phyloP scores from a whole-genome alignment of 257 asterid species.

The Catharanthus roseus region DNA sequence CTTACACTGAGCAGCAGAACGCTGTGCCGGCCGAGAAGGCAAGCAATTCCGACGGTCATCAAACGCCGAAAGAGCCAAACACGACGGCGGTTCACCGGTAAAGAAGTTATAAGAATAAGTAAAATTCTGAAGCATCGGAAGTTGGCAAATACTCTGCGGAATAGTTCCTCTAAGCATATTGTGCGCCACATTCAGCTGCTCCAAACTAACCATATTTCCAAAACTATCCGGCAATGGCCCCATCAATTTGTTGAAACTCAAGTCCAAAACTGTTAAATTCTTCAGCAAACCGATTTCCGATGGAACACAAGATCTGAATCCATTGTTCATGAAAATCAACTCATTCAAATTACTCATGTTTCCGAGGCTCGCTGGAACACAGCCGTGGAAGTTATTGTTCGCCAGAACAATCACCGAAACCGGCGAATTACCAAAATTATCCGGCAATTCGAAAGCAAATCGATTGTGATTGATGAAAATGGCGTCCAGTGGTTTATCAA shows the following conservation, averaged over 20 bases:
- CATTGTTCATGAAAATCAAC: slow-evolving; percentile 61
- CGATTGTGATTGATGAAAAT: slow-evolving; percentile 77
- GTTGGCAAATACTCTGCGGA: slow-evolving; percentile 56
- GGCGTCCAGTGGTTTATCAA: slow-evolving; percentile 77
- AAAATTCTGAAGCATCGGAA: slow-evolving; percentile 65
- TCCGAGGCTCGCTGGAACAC: slow-evolving; percentile 73
- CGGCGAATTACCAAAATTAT: slow-evolving; percentile 83
- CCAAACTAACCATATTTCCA: slow-evolving; percentile 67
- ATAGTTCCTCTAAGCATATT: slow-evolving; percentile 54
- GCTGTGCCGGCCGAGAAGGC: slow-evolving; percentile 58
- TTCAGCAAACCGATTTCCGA: slow-evolving; percentile 60
- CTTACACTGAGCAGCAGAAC: slow-evolving; percentile 51
- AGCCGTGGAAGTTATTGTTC: slow-evolving; percentile 71
- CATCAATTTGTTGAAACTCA: slow-evolving; percentile 51
- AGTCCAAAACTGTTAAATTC: slow-evolving; percentile 70
- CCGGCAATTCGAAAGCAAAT: slow-evolving; percentile 71
- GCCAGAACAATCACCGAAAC: slow-evolving; percentile 82
- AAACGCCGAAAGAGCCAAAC: slow-evolving; percentile 55
- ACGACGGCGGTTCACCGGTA: slow-evolving; percentile 68
- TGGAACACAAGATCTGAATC: slow-evolving; percentile 73
- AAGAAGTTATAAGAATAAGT: slow-evolving; percentile 63
- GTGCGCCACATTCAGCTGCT: slow-evolving; percentile 74
- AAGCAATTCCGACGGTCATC: slow-evolving; percentile 63
- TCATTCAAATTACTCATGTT: slow-evolving; percentile 72
- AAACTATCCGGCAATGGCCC: slow-evolving; percentile 62